Base-by-base conservation (phyloP, 257 asterid species). In the Mentha longifolia region DNA sequence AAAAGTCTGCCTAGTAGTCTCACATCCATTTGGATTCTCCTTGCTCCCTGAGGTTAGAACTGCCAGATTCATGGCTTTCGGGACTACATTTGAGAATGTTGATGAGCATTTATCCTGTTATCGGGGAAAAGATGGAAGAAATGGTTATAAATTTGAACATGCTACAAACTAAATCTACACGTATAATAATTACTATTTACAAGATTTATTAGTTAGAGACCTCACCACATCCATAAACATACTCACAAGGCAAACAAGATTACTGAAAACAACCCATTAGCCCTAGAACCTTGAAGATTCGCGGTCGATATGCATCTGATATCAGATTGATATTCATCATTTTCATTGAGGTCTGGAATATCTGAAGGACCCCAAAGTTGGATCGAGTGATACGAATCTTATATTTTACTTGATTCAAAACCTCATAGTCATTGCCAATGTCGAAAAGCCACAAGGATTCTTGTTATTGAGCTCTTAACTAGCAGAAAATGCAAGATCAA, bases 141-240 rank as follows among this genome's bases (percentile, higher is more conserved):
- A 33, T 33, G 37, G 37, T 33, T 33, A 33, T 33, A 33, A 33
- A 33, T 33, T 33, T 33, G 37, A 22, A 22, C 25, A 22, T 22
- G 25, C 25, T 22, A 0, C 25, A 22, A 22, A 22, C 25, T 22
- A 22, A 22, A 22, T 0, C 25, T 33, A 33, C 10, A 4, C 2
- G 30, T 2, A 61, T 12, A 35, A 33, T 6, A 33, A 47, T 31
- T 6, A n/a, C n/a, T n/a, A 41, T 14, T 51, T 20, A 14, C n/a
- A 19, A 6, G 55, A 52, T 31, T 13, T 65, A 45, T 37, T 13
- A 69, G 35, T 37, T 13, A 16, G 8, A 30, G 57, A 39, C 35
- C 83, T 79, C 74, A 85, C 94, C 78, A 65, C 88, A 73, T 87
- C 79, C 83, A 85, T 80, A 75, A 87, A 37, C 87, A 82, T 81